Evolutionary conservation across 1,284 basidiomycete genomes (phyloP), one percentile per base, ranked within the genome.

Genomic region (Pseudozyma tsukubaensis): DNA sequence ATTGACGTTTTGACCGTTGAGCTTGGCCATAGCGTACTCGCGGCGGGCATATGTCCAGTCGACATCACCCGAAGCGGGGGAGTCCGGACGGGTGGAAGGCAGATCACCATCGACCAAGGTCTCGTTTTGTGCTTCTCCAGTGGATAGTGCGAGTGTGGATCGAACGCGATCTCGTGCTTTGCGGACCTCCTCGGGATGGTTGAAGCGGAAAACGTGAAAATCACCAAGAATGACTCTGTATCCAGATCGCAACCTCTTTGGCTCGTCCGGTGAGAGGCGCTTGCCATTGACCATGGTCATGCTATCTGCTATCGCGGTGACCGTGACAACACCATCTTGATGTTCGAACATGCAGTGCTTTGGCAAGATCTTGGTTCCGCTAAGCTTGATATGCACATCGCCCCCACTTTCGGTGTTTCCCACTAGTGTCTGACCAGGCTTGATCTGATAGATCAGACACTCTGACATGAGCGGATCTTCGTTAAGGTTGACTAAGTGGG

Each of bases 121-220:
- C 59, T 79, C 67, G 62, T 78, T 76, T 16, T 69, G 64, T 18
- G 50, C 67, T n/a, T 78, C 75, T 40, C 77, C 80, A 0, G 69
- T 79, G 0, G 71, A 70, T 9, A 73, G 55, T 9, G 77, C 78
- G 24, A 77, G 48, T 3, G 78, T 76, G 35, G 78, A 78, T 11
- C 71, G 69, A 12, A 80, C 79, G 4, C 74, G 59, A 24, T 82
- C 80, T 13, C 80, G 40, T 1, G 79, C 80, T 57, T 72, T 78
- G 12, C 79, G 62, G 10, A 79, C 79, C 42, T 80, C 79, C 34
- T 79, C 76, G 7, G 80, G 79, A 54, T 81, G 74, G 51, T 97
- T 98, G 87, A 97, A 98, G 16, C 96, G 90, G 86, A 99, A 99
- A 59, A 98, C 94, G 86, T 99, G 97, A 72, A 95, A 92, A 79